A percentile compares a stretch with the other conserved stretches of the same genome.
phyloP scores from a whole-genome alignment of 1,284 basidiomycete species.

The Ustilago hordei region DNA sequence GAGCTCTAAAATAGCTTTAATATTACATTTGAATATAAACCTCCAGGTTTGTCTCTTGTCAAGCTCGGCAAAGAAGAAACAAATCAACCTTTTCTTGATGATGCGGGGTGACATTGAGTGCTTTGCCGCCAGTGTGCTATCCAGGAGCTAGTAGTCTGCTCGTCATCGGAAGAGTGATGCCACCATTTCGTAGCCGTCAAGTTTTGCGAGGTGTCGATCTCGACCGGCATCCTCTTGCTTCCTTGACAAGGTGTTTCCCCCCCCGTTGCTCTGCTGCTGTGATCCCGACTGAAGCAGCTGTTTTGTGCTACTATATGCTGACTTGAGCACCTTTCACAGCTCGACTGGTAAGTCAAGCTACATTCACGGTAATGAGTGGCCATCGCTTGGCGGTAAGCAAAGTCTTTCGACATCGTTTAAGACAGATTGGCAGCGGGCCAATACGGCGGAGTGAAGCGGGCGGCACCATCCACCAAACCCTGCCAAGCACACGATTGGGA shows the following conservation, averaged over 20 bases:
- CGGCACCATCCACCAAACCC: background rate
- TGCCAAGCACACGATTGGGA: constrained; percentile 4
- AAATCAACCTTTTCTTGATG: background rate
- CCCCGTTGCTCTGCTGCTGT: background rate
- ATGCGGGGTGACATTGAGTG: constrained; percentile 16
- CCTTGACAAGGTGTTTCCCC: background rate
- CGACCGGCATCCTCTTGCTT: background rate
- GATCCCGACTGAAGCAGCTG: too few species aligned
- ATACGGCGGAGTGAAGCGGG: background rate
- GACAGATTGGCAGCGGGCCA: too few species aligned
- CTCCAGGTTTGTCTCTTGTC: too few species aligned
- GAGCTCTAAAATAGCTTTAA: too few species aligned
- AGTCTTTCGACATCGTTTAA: too few species aligned
- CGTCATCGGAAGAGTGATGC: constrained; percentile 10
- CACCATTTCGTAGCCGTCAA: constrained; percentile 2
- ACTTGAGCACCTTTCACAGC: too few species aligned
- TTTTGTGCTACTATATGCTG: too few species aligned
- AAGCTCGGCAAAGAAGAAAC: constrained; percentile 13
- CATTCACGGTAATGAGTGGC: too few species aligned
- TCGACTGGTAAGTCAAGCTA: too few species aligned
- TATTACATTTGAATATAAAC: too few species aligned
- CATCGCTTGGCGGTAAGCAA: too few species aligned
- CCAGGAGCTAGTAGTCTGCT: background rate
- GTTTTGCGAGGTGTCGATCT: background rate
- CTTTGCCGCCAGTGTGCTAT: background rate